phyloP scores from a whole-genome alignment of 129 eudicot species.

The Centella asiatica region DNA sequence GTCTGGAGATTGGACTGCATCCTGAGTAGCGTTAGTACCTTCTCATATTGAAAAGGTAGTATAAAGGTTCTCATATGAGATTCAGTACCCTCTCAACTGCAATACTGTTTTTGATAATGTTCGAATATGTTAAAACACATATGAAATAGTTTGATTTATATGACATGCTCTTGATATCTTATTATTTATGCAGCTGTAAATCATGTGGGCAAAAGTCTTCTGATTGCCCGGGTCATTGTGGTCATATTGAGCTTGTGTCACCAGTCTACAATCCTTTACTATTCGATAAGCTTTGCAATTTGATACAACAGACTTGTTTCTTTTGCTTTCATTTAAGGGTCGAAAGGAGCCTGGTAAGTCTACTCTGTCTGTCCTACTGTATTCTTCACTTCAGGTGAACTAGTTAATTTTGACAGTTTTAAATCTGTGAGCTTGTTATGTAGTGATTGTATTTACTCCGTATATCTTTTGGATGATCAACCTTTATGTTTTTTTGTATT shows the following conservation, averaged over 20 bases:
- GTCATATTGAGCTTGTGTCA: constrained; percentile 75
- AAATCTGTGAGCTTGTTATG: not conserved
- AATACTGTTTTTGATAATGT: not conserved
- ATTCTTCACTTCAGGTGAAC: not conserved
- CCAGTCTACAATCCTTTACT: constrained; percentile 68
- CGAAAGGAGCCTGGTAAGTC: constrained; percentile 35
- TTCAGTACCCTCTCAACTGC: no score
- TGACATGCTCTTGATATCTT: not conserved
- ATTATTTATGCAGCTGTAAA: constrained; percentile 50
- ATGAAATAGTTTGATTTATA: not conserved
- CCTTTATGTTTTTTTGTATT: not conserved
- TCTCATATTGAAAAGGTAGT: not conserved
- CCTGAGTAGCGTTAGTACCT: no score
- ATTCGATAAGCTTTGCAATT: constrained; percentile 46
- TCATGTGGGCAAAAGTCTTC: constrained; percentile 61
- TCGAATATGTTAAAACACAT: no score
- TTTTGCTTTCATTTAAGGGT: constrained; percentile 57
- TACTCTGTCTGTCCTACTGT: not conserved
- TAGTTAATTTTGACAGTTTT: not conserved
- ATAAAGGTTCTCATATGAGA: not conserved
- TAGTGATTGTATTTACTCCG: not conserved
- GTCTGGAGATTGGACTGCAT: not conserved
- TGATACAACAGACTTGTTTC: constrained; percentile 56
- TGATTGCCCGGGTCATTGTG: constrained; percentile 85
- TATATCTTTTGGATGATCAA: not conserved